Percentiles rank a stretch among this genome's conserved stretches.
Conservation (phyloP, 2,329 filamentous ascomycete species). For the Fusarium graminum region DNA sequence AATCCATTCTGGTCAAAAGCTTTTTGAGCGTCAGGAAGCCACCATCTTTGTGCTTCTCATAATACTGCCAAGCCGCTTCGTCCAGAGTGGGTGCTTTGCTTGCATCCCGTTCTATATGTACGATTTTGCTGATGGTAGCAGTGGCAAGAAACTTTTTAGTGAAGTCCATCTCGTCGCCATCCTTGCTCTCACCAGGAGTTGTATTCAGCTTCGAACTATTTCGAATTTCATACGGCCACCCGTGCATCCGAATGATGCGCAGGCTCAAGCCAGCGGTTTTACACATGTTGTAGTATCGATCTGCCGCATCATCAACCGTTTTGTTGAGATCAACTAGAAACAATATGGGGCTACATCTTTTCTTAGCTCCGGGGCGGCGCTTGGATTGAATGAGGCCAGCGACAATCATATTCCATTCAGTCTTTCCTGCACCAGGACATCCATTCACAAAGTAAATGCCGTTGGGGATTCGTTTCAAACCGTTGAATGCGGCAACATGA, state of each 20-base stretch:
- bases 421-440: conserved; percentile 63
- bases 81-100: conserved; percentile 57
- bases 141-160: conserved; percentile 53
- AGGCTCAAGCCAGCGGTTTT: conserved; percentile 53
- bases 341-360: conserved; percentile 53
- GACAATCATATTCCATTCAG: conserved; percentile 60
- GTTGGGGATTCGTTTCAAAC: conserved; percentile 56
- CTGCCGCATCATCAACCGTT: conserved; percentile 60
- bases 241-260: conserved; percentile 57
- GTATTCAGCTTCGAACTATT: conserved; percentile 51
- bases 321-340: conserved; percentile 64
- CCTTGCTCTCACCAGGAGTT: neutral
- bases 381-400: conserved; percentile 56
- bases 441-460: conserved; percentile 61
- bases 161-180: conserved; percentile 50
- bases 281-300: conserved; percentile 57
- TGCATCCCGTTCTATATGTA: conserved; percentile 23
- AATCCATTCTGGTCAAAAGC: conserved; percentile 54
- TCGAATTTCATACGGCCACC: conserved; percentile 56
- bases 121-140: conserved; percentile 41
- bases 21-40: conserved; percentile 54
- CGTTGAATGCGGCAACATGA: conserved; percentile 55
- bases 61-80: conserved; percentile 59
- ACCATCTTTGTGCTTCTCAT: conserved; percentile 50
- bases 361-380: conserved; percentile 39